These are phyloP conservation scores for Colletotrichum salicis DNA, from an alignment of 2,329 filamentous ascomycete genomes.

Conservation along the genomic window DNA sequence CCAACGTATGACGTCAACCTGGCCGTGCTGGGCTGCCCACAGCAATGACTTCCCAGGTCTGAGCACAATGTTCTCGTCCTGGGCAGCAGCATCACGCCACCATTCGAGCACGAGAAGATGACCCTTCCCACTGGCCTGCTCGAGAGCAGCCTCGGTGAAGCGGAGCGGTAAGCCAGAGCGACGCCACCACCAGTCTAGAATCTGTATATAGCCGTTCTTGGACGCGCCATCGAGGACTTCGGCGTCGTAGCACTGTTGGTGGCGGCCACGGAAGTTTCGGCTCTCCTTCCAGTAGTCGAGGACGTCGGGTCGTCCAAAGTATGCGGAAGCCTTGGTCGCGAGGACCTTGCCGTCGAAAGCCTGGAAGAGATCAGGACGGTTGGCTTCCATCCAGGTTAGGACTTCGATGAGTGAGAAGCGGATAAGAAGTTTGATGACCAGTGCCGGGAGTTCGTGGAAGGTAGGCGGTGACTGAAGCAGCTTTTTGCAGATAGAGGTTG, in stretches of 20 bases:
- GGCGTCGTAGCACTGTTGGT: slow-evolving; percentile 72
- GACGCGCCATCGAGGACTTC: slow-evolving; percentile 91
- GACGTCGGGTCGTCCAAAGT: slow-evolving; percentile 85
- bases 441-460: slow-evolving; percentile 77
- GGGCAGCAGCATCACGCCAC: slow-evolving; percentile 81
- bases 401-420: slow-evolving; percentile 87
- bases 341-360: slow-evolving; percentile 86
- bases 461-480: slow-evolving; percentile 77
- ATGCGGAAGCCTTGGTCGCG: slow-evolving; percentile 86
- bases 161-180: slow-evolving; percentile 80
- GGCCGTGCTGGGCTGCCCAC: slow-evolving; percentile 85
- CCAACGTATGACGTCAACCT: slow-evolving; percentile 82
- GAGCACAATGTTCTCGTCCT: slow-evolving; percentile 68
- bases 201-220: slow-evolving; percentile 83
- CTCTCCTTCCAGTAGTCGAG: slow-evolving; percentile 92
- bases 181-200: slow-evolving; percentile 92
- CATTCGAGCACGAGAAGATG: slow-evolving; percentile 89
- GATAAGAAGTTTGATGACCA: slow-evolving; percentile 89
- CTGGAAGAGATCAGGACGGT: slow-evolving; percentile 74
- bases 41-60: slow-evolving; percentile 88
- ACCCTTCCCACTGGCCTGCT: slow-evolving; percentile 86
- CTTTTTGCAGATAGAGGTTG: slow-evolving; percentile 77
- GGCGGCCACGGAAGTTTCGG: slow-evolving; percentile 83
- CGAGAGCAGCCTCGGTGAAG: slow-evolving; percentile 87
- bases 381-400: slow-evolving; percentile 73